Evolutionary conservation across 176 grass and related monocot species (phyloP).

Genomic region (Stipa capillata): DNA sequence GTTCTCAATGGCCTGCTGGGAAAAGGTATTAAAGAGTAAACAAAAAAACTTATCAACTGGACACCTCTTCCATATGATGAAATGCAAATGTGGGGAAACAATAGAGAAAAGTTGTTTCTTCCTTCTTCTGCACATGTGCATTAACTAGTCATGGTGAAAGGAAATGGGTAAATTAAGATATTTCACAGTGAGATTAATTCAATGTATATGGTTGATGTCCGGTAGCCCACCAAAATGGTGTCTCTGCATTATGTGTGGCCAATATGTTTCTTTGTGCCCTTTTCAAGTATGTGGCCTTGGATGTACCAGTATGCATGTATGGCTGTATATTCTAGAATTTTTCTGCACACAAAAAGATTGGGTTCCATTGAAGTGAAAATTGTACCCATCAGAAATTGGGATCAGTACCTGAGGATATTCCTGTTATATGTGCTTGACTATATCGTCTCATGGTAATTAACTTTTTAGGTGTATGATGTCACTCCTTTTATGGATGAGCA

Average conservation of each 20-base stretch:
- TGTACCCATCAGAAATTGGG: neutral
- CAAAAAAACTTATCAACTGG: neutral
- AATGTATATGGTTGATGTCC: neutral
- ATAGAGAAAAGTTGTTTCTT: neutral
- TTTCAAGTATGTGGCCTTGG: constrained; percentile 12
- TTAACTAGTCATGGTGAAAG: neutral
- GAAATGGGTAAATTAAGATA: neutral
- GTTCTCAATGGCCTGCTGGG: neutral
- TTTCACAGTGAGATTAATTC: neutral
- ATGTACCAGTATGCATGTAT: neutral
- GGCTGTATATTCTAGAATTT: neutral
- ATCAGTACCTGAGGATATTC: neutral
- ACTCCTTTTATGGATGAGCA: constrained; percentile 95
- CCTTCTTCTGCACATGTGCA: neutral
- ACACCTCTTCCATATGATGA: neutral
- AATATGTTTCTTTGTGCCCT: neutral
- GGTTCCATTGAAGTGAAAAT: neutral
- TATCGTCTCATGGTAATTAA: neutral
- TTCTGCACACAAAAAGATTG: neutral
- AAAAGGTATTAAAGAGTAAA: neutral
- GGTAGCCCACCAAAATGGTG: neutral
- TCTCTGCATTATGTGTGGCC: neutral
- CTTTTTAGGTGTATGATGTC: constrained; percentile 74
- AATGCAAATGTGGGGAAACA: neutral
- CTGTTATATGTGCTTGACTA: neutral